A percentile compares a stretch with the other conserved stretches of the same genome.
Conservation (phyloP, 441 rosid genomes). For the Melastoma candidum region DNA sequence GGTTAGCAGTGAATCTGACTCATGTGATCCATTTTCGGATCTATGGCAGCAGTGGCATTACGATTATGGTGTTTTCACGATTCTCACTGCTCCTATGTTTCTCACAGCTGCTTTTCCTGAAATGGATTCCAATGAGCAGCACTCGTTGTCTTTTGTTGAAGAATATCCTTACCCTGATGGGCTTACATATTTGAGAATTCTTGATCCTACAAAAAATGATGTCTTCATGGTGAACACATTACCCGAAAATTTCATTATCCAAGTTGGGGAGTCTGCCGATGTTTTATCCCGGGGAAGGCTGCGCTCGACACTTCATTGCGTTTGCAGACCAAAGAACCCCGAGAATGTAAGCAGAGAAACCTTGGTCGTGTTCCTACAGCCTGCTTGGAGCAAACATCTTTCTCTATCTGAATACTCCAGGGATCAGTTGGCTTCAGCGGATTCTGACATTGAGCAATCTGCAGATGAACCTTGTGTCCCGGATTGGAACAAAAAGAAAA, state of each 20-base stretch:
- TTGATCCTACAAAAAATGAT: slow-evolving; percentile 41
- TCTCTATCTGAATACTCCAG: slow-evolving; percentile 31
- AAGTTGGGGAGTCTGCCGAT: slow-evolving; percentile 86
- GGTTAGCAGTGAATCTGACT: slow-evolving; percentile 14
- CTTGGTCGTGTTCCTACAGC: slow-evolving; percentile 76
- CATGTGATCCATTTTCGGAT: slow-evolving; percentile 20
- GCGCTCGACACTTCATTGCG: slow-evolving; percentile 70
- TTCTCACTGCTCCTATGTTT: slow-evolving; percentile 84
- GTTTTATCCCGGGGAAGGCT: slow-evolving; percentile 69
- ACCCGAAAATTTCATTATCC: slow-evolving; percentile 64
- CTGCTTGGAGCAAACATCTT: slow-evolving; percentile 72
- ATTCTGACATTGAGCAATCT: slow-evolving; percentile 16
- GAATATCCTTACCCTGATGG: slow-evolving; percentile 38
- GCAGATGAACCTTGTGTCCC: slow-evolving; percentile 14
- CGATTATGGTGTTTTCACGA: slow-evolving; percentile 85
- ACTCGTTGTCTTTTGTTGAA: slow-evolving; percentile 15
- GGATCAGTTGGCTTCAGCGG: slow-evolving; percentile 19
- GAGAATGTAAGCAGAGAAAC: slow-evolving; percentile 69
- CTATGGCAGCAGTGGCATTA: slow-evolving; percentile 98
- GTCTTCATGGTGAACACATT: slow-evolving; percentile 56
- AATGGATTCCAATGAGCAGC: slow-evolving; percentile 11
- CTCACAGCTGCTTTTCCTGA: slow-evolving; percentile 22
- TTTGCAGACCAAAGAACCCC: slow-evolving; percentile 43
- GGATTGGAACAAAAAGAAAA: slow-evolving; percentile 21
- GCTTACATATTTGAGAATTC: slow-evolving; percentile 45